Conservation (phyloP, 1,139 yeast genomes). For the Schizosaccharomyces versatilis region DNA sequence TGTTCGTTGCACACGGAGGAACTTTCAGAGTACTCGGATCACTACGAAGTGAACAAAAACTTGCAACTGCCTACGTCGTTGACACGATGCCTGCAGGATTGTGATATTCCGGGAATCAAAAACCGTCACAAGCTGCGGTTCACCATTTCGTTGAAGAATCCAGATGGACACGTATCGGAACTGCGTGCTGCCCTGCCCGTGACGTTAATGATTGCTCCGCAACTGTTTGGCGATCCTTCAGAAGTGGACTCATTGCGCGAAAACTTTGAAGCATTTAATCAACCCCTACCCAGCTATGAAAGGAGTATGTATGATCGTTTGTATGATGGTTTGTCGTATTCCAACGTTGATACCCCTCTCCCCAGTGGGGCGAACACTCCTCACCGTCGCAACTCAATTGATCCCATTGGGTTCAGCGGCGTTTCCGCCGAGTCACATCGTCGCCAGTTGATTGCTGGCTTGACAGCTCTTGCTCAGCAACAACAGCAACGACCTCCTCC, state of each 20-base stretch:
- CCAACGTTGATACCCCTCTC: constrained; percentile 32
- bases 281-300: constrained; percentile 69
- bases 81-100: constrained; percentile 64
- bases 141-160: constrained; percentile 40
- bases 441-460: constrained; percentile 15
- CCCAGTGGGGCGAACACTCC: constrained; percentile 35
- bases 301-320: constrained; percentile 67
- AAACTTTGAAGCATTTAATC: constrained; percentile 24
- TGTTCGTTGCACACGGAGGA: constrained; percentile 19
- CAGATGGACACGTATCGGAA: constrained; percentile 59
- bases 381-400: constrained; percentile 18
- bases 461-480: constrained; percentile 17
- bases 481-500: constrained; percentile 11
- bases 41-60: constrained; percentile 48
- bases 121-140: constrained; percentile 52
- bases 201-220: constrained; percentile 52
- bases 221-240: constrained; percentile 29
- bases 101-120: constrained; percentile 38
- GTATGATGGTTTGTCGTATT: constrained; percentile 39
- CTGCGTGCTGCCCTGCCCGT: constrained; percentile 56
- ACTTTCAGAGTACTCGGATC: constrained; percentile 30
- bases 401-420: constrained; percentile 9
- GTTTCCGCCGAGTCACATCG: constrained; percentile 15
- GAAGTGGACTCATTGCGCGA: constrained; percentile 9
- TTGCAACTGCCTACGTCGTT: constrained; percentile 50